Conservation (phyloP, 2,329 filamentous ascomycete species). For the Escovopsis sp. region DNA sequence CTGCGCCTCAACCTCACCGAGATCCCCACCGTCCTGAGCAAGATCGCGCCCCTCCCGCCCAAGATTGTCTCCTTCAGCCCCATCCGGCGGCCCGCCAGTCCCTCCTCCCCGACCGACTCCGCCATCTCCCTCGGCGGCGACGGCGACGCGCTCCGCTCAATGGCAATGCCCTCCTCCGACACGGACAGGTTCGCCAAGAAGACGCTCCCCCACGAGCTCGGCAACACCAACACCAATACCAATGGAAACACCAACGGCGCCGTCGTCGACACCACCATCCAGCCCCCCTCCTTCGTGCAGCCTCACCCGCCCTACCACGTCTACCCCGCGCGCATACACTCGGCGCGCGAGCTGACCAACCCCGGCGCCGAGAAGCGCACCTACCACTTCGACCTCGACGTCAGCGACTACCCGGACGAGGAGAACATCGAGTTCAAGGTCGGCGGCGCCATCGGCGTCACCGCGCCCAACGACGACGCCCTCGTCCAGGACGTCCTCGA, state of each 20-base stretch:
- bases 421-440: conserved; percentile 86
- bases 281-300: conserved; percentile 81
- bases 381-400: conserved; percentile 92
- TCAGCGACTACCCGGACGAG: conserved; percentile 85
- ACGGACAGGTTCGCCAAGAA: neutral
- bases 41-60: conserved; percentile 56
- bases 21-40: conserved; percentile 59
- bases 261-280: conserved; percentile 40
- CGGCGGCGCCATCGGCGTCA: conserved; percentile 86
- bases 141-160: conserved; percentile 8
- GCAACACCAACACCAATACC: conserved; percentile 9
- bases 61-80: conserved; percentile 59
- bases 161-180: neutral
- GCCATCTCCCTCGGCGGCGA: conserved; percentile 28
- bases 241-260: conserved; percentile 13
- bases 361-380: conserved; percentile 89
- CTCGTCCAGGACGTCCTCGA: conserved; percentile 78
- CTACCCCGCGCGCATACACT: conserved; percentile 75
- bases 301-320: conserved; percentile 90
- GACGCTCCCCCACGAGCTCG: conserved; percentile 18
- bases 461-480: conserved; percentile 66
- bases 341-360: conserved; percentile 73
- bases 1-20: conserved; percentile 63
- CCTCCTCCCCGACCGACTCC: conserved; percentile 33
- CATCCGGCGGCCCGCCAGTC: conserved; percentile 24